A percentile compares a stretch with the other conserved stretches of the same genome.
Conservation (phyloP, 306 rosid genomes). For the Purshia tridentata region DNA sequence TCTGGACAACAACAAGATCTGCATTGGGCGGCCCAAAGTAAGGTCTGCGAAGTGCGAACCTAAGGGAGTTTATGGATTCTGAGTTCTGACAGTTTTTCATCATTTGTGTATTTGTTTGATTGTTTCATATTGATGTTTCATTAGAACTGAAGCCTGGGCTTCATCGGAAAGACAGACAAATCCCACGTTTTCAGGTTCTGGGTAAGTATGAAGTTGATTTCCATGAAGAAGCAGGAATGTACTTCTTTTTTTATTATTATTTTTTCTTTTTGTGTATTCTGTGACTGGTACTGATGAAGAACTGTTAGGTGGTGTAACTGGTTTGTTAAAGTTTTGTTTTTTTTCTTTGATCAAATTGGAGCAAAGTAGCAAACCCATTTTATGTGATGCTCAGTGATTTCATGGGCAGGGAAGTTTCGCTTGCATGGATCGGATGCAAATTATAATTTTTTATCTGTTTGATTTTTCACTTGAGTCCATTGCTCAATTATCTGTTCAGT, state of each 20-base stretch:
- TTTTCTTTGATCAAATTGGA: background rate
- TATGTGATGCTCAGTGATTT: background rate
- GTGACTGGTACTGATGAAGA: background rate
- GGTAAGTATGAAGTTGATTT: background rate
- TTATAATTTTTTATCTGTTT: background rate
- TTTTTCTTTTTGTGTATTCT: background rate
- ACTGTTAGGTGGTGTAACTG: background rate
- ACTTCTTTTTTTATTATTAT: background rate
- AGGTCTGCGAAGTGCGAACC: no score
- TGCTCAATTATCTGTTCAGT: background rate
- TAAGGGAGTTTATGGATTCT: no score
- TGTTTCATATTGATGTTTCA: no score
- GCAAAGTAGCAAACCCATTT: background rate
- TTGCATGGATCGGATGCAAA: background rate
- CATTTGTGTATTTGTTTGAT: no score
- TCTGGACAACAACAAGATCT: no score
- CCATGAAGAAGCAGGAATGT: background rate
- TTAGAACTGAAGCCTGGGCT: background rate
- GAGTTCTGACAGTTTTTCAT: no score
- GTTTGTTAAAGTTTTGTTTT: background rate
- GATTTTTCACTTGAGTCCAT: background rate
- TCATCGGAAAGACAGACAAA: background rate
- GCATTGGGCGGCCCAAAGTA: no score
- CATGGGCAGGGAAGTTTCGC: background rate
- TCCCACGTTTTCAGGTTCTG: background rate